Evolutionary conservation across 352 stramenopile species (phyloP).

Genomic region (Aphanomyces euteiches): DNA sequence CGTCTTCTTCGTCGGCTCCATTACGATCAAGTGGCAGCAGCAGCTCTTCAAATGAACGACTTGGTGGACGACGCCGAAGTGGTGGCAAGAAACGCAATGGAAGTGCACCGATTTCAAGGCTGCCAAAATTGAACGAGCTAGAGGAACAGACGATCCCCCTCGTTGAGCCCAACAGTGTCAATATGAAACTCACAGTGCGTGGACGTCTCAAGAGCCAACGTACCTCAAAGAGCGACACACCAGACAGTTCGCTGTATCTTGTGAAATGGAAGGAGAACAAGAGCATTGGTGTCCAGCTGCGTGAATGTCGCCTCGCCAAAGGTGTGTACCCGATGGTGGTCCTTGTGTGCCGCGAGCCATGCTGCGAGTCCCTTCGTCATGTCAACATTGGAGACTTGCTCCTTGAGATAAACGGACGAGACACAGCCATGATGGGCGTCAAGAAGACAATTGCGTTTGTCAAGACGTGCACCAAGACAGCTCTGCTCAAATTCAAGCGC

Average conservation of each 20-base stretch:
- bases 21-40: conserved; percentile 35
- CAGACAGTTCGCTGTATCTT: conserved; percentile 77
- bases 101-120: conserved; percentile 50
- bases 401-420: conserved; percentile 85
- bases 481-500: conserved; percentile 78
- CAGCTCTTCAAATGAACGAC: conserved; percentile 41
- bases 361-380: conserved; percentile 77
- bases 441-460: conserved; percentile 88
- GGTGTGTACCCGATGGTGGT: conserved; percentile 76
- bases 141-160: conserved; percentile 69
- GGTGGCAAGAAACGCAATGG: conserved; percentile 70
- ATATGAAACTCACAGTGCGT: conserved; percentile 79
- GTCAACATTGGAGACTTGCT: conserved; percentile 82
- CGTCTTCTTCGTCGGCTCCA: neutral
- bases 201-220: conserved; percentile 66
- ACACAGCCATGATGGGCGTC: conserved; percentile 83
- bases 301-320: conserved; percentile 72
- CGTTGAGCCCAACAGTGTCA: conserved; percentile 73
- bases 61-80: conserved; percentile 67
- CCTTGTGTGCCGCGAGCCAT: conserved; percentile 78
- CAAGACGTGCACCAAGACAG: conserved; percentile 82
- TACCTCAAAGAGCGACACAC: conserved; percentile 69
- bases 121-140: conserved; percentile 59
- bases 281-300: conserved; percentile 81
- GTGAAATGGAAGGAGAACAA: conserved; percentile 86